A percentile compares a stretch with the other conserved stretches of the same genome.
phyloP scores from a whole-genome alignment of 1,284 basidiomycete species.

The Tilletia horrida region DNA sequence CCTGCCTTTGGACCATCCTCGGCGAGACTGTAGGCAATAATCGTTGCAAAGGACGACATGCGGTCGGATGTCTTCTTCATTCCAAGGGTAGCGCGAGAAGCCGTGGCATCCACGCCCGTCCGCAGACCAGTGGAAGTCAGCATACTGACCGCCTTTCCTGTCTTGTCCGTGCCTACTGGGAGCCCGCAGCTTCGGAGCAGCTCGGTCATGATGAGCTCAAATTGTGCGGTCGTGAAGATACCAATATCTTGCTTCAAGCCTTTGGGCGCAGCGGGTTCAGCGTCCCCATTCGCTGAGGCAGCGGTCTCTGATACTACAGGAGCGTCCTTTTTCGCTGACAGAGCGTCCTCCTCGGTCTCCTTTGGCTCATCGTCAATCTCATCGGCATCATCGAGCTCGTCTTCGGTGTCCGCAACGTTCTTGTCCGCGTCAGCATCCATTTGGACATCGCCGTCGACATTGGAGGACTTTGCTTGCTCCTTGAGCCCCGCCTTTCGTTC shows the following conservation, averaged over 20 bases:
- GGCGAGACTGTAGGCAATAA: slow-evolving; percentile 87
- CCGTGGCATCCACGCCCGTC: slow-evolving; percentile 60
- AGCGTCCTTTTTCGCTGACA: too few species aligned
- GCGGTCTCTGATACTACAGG: background rate
- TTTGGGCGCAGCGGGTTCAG: background rate
- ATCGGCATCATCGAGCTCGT: background rate
- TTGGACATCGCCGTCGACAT: background rate
- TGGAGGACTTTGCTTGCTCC: background rate
- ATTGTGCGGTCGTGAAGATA: slow-evolving; percentile 83
- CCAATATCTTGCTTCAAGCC: slow-evolving; percentile 70
- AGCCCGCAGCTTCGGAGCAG: slow-evolving; percentile 75
- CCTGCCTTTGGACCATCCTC: slow-evolving; percentile 66
- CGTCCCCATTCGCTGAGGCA: background rate
- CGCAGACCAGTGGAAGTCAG: slow-evolving; percentile 32
- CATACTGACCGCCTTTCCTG: slow-evolving; percentile 25
- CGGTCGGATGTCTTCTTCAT: slow-evolving; percentile 74
- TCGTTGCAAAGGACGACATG: slow-evolving; percentile 74
- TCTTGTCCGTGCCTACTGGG: slow-evolving; percentile 60
- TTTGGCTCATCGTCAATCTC: background rate
- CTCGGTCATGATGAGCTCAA: slow-evolving; percentile 79
- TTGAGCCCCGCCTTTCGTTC: background rate
- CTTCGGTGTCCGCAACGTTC: background rate
- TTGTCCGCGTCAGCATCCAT: background rate
- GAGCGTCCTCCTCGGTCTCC: background rate
- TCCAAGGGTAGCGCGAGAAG: slow-evolving; percentile 66